Conservation (phyloP, 345 rosid species). For the Erysimum cheiranthoides region DNA sequence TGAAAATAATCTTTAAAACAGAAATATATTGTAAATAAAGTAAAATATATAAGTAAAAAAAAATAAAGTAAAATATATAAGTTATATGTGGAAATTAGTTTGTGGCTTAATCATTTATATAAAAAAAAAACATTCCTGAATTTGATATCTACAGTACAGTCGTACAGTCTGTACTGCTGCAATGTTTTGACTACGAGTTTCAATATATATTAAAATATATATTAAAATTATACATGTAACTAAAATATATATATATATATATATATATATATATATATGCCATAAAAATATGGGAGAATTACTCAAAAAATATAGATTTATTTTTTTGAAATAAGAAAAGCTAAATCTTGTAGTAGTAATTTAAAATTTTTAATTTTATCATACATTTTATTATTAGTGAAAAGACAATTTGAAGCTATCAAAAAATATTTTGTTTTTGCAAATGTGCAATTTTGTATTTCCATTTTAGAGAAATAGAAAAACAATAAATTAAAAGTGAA, state of each 20-base stretch:
- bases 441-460: background rate
- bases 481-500: background rate
- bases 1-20: background rate
- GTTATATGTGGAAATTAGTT: too few relatives aligned
- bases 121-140: too few relatives aligned
- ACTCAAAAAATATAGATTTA: too few relatives aligned
- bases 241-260: too few relatives aligned
- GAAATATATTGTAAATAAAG: background rate
- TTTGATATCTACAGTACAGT: too few relatives aligned
- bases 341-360: background rate
- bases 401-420: background rate
- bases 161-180: too few relatives aligned
- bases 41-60: background rate
- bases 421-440: background rate
- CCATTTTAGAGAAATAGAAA: background rate
- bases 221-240: too few relatives aligned
- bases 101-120: too few relatives aligned
- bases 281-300: too few relatives aligned
- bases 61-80: background rate
- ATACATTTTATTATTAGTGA: constrained; percentile 1
- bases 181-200: too few relatives aligned
- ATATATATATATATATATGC: too few relatives aligned
- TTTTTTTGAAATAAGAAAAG: background rate
- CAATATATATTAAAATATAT: too few relatives aligned
- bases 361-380: background rate